A percentile compares a stretch with the other conserved stretches of the same genome.
phyloP scores from a whole-genome alignment of 129 eudicot species.

The Glebionis coronaria region DNA sequence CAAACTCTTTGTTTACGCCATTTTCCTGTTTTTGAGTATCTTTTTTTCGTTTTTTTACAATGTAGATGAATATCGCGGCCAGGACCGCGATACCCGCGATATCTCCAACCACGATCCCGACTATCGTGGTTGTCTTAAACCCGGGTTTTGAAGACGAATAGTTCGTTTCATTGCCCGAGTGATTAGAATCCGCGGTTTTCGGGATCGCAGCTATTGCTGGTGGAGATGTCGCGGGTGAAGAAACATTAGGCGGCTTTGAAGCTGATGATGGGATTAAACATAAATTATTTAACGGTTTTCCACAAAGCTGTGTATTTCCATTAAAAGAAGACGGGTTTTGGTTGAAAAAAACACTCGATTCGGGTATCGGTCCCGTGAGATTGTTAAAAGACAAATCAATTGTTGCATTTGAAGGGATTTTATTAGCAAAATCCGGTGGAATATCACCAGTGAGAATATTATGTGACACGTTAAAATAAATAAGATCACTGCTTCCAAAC shows the following conservation, averaged over 20 bases:
- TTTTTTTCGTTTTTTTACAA: constrained; percentile 38
- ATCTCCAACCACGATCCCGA: constrained; percentile 72
- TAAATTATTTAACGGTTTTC: constrained; percentile 49
- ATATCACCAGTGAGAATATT: constrained; percentile 75
- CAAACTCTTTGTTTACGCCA: constrained; percentile 41
- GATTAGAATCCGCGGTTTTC: constrained; percentile 36
- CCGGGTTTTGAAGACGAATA: constrained; percentile 35
- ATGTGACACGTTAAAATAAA: constrained; percentile 60
- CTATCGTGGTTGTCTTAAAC: constrained; percentile 45
- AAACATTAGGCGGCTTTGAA: constrained; percentile 41
- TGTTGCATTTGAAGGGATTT: constrained; percentile 55
- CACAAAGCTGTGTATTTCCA: constrained; percentile 74
- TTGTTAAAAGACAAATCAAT: constrained; percentile 79
- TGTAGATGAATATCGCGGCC: constrained; percentile 39
- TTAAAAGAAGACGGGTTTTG: constrained; percentile 49
- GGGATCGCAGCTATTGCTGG: constrained; percentile 99
- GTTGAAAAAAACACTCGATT: constrained; percentile 43
- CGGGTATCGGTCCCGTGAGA: constrained; percentile 73
- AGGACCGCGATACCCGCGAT: constrained; percentile 55
- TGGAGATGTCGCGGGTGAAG: constrained; percentile 56
- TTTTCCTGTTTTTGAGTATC: constrained; percentile 27
- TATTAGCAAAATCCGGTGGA: constrained; percentile 48
- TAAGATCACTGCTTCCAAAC: constrained; percentile 53
- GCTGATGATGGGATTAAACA: constrained; percentile 60
- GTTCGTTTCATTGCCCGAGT: constrained; percentile 33